Evolutionary conservation across 805 yeast genomes (phyloP).

Genomic region (Starmerella sp.): DNA sequence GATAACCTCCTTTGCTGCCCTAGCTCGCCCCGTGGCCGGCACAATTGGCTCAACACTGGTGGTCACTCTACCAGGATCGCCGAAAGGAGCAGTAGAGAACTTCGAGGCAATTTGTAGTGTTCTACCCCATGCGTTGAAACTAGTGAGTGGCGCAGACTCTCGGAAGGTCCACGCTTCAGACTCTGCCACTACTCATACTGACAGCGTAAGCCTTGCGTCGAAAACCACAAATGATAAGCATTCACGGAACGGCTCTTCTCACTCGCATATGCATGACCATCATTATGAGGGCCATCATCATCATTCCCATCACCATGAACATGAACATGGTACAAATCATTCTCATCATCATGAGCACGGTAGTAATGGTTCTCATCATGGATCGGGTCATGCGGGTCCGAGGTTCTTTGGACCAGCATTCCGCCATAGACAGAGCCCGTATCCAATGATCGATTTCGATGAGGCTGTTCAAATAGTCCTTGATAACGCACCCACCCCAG

Average conservation of each 20-base stretch:
- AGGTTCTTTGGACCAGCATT: constrained; percentile 36
- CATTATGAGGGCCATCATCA: constrained; percentile 15
- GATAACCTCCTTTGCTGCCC: constrained; percentile 39
- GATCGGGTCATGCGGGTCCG: constrained; percentile 28
- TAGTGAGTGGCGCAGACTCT: constrained; percentile 31
- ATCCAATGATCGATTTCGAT: constrained; percentile 35
- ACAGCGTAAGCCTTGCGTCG: neutral
- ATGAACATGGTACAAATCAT: constrained; percentile 15
- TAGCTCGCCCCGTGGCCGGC: constrained; percentile 45
- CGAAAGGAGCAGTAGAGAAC: constrained; percentile 40
- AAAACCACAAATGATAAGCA: neutral
- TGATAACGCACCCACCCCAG: constrained; percentile 27
- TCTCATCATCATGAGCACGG: constrained; percentile 17
- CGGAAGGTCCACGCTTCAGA: constrained; percentile 32
- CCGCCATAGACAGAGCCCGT: constrained; percentile 40
- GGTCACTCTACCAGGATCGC: constrained; percentile 44
- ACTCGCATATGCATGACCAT: neutral
- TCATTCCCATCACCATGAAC: constrained; percentile 7
- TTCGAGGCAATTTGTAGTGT: constrained; percentile 32
- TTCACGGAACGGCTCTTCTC: no score
- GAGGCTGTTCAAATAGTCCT: constrained; percentile 33
- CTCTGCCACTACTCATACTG: neutral
- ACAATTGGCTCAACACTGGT: constrained; percentile 29
- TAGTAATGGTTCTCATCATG: constrained; percentile 15
- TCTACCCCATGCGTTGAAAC: constrained; percentile 37